Percentiles rank a stretch among this genome's conserved stretches.
These are phyloP conservation scores for Penicillium salamii DNA, from an alignment of 495 filamentous ascomycete genomes.

Conservation along the genomic window DNA sequence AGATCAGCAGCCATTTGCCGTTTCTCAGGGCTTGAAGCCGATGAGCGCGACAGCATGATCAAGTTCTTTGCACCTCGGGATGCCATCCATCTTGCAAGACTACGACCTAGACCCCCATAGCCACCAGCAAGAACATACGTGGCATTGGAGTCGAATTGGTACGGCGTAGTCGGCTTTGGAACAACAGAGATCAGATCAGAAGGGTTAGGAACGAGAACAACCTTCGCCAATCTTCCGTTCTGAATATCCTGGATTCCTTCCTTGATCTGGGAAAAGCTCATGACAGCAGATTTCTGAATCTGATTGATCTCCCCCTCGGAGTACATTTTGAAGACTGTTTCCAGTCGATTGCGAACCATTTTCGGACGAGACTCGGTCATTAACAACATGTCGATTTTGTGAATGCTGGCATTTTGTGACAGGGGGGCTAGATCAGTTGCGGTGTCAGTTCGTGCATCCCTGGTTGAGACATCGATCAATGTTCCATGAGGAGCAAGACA, in stretches of 20 bases:
- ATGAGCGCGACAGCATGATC: slow-evolving; percentile 27
- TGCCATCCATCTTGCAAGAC: slow-evolving; percentile 38
- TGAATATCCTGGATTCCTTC: neutral
- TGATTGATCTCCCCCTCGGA: slow-evolving; percentile 6
- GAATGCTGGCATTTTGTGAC: slow-evolving; percentile 20
- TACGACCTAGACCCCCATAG: slow-evolving; percentile 40
- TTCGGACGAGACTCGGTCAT: slow-evolving; percentile 13
- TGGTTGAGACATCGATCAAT: slow-evolving; percentile 45
- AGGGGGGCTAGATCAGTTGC: slow-evolving; percentile 18
- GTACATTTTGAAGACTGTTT: slow-evolving; percentile 4
- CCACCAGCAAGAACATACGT: slow-evolving; percentile 36
- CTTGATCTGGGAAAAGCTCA: slow-evolving; percentile 11
- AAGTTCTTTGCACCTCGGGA: slow-evolving; percentile 24
- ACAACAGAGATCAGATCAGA: slow-evolving; percentile 13
- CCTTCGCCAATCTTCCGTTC: neutral
- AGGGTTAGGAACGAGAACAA: slow-evolving; percentile 9
- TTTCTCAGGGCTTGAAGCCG: neutral
- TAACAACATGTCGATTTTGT: slow-evolving; percentile 23
- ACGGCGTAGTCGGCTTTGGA: slow-evolving; percentile 8
- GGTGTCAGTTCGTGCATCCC: slow-evolving; percentile 25
- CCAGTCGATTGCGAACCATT: slow-evolving; percentile 1
- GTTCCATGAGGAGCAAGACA: slow-evolving; percentile 48
- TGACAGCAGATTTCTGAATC: neutral
- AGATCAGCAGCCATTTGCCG: slow-evolving; percentile 15
- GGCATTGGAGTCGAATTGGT: slow-evolving; percentile 18